Conservation (phyloP, 176 grass and related monocot genomes). For the Rhynchospora pubera region DNA sequence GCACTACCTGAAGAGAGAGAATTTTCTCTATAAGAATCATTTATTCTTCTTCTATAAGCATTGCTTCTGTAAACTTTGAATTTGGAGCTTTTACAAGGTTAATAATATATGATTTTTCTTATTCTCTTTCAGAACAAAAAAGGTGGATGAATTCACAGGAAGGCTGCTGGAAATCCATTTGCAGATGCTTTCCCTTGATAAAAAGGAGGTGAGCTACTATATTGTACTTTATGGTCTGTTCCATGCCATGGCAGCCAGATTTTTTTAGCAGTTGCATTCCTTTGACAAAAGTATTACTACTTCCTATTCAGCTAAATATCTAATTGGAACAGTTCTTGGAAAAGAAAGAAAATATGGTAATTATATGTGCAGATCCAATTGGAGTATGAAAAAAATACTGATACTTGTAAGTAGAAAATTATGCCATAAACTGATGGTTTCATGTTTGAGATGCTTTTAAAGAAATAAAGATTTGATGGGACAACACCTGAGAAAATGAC, state of each 20-base stretch:
- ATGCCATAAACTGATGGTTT: not conserved
- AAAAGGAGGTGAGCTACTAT: slow-evolving; percentile 51
- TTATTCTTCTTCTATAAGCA: not conserved
- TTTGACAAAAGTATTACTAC: not conserved
- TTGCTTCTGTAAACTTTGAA: not conserved
- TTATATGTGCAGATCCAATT: not conserved
- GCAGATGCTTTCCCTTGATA: slow-evolving; percentile 66
- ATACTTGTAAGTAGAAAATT: not conserved
- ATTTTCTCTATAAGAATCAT: not conserved
- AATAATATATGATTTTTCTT: not conserved
- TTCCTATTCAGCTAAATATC: not conserved
- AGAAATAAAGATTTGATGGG: not conserved
- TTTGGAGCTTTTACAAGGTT: not conserved
- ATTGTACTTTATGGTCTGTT: not conserved
- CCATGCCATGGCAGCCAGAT: not conserved
- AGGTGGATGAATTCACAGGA: slow-evolving; percentile 80
- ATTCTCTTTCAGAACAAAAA: slow-evolving; percentile 56
- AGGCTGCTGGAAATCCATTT: slow-evolving; percentile 81
- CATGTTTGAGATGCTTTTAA: not conserved
- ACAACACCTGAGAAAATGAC: slow-evolving; percentile 7
- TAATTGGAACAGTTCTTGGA: not conserved
- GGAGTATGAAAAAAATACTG: not conserved
- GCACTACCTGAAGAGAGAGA: not conserved
- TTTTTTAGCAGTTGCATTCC: not conserved
- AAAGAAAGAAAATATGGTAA: slow-evolving; percentile 2